Conservation (phyloP, 2,329 filamentous ascomycete species). For the Colletotrichum tofieldiae region DNA sequence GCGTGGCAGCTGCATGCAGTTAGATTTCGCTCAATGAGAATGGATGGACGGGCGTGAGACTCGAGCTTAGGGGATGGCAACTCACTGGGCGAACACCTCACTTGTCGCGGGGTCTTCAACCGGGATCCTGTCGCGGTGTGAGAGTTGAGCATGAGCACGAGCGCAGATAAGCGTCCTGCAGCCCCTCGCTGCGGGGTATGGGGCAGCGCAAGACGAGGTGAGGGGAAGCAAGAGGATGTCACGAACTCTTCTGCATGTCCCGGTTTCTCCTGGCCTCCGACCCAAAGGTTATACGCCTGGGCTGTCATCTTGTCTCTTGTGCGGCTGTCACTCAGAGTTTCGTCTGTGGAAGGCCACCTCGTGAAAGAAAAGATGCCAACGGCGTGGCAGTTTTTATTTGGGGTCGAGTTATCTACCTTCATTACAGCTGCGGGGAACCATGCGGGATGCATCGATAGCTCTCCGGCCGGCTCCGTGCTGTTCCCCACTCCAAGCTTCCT, state of each 20-base stretch:
- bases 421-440: slow-evolving; percentile 36
- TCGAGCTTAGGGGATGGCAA: slow-evolving; percentile 18
- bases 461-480: slow-evolving; percentile 36
- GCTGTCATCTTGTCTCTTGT: slow-evolving; percentile 40
- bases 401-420: neutral
- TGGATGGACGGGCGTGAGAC: neutral
- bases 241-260: slow-evolving; percentile 65
- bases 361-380: neutral
- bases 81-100: slow-evolving; percentile 66
- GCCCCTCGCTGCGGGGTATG: slow-evolving; percentile 22
- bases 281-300: slow-evolving; percentile 47
- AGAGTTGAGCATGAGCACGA: slow-evolving; percentile 22
- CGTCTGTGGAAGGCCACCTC: slow-evolving; percentile 13
- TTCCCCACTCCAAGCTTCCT: slow-evolving; percentile 27
- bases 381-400: slow-evolving; percentile 9
- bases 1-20: slow-evolving; percentile 60
- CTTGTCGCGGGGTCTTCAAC: slow-evolving; percentile 69
- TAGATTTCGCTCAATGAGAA: slow-evolving; percentile 13
- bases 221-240: slow-evolving; percentile 7
- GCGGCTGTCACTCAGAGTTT: slow-evolving; percentile 34
- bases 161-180: slow-evolving; percentile 40
- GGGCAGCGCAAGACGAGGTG: neutral
- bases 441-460: slow-evolving; percentile 25
- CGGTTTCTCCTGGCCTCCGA: slow-evolving; percentile 46
- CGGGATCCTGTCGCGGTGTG: slow-evolving; percentile 58